A percentile compares a stretch with the other conserved stretches of the same genome.
Conservation (phyloP, 495 filamentous ascomycete genomes). For the Aspergillus egyptiacus region DNA sequence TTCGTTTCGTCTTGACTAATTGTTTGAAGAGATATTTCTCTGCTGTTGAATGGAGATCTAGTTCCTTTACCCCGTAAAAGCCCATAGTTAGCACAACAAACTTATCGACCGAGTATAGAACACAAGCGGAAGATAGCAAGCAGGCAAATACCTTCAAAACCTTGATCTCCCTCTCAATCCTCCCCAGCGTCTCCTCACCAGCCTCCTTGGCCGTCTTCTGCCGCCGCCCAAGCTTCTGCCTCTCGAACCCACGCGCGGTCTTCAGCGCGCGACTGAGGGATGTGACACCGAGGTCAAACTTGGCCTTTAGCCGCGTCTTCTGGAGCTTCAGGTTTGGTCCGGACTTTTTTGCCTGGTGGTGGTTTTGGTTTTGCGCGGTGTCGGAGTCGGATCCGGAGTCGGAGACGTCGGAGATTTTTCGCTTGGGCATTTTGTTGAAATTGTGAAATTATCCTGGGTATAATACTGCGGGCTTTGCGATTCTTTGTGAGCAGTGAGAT, state of each 20-base stretch:
- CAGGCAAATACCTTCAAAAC: slow-evolving; percentile 59
- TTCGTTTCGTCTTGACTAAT: slow-evolving; percentile 64
- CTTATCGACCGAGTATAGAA: no score
- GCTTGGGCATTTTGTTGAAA: slow-evolving; percentile 39
- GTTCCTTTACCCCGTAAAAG: slow-evolving; percentile 36
- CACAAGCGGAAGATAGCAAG: background rate
- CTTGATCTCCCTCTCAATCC: slow-evolving; percentile 67
- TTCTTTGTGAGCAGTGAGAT: no score
- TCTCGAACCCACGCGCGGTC: slow-evolving; percentile 76
- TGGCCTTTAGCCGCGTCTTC: slow-evolving; percentile 41
- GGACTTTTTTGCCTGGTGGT: background rate
- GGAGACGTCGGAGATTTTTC: slow-evolving; percentile 37
- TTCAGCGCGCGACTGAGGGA: slow-evolving; percentile 66
- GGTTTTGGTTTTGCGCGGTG: slow-evolving; percentile 11
- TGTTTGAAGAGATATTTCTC: slow-evolving; percentile 68
- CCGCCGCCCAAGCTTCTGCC: slow-evolving; percentile 77
- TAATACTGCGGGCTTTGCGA: no score
- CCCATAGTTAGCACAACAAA: no score
- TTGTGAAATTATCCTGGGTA: no score
- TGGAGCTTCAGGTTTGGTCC: slow-evolving; percentile 27
- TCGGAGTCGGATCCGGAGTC: slow-evolving; percentile 2
- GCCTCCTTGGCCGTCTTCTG: slow-evolving; percentile 58
- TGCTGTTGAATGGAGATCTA: slow-evolving; percentile 61
- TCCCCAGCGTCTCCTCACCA: slow-evolving; percentile 28
- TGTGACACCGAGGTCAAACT: slow-evolving; percentile 53